Conservation (phyloP, 2,329 filamentous ascomycete genomes). For the Orbilia ellipsospora region DNA sequence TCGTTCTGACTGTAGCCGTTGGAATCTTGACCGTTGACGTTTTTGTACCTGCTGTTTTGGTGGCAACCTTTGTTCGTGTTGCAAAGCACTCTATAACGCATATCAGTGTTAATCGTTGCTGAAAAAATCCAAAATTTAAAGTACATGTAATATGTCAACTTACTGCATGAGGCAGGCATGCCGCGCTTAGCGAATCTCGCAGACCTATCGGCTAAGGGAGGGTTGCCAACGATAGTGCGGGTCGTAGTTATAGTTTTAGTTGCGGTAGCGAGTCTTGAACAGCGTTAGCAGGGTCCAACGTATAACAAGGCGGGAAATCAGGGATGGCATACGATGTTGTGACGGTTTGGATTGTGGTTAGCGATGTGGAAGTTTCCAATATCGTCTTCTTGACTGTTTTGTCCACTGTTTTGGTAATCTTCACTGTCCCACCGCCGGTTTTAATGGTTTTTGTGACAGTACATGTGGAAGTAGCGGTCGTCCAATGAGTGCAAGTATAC, state of each 20-base stretch:
- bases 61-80: not conserved
- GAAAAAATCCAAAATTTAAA: no score
- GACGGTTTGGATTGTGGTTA: not conserved
- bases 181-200: not conserved
- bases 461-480: constrained; percentile 2
- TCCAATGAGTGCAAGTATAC: constrained; percentile 4
- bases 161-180: not conserved
- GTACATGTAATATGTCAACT: not conserved
- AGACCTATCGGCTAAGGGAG: not conserved
- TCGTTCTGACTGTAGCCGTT: not conserved
- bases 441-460: not conserved
- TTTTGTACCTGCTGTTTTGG: not conserved
- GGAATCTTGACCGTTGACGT: constrained; percentile 4
- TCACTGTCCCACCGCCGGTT: not conserved
- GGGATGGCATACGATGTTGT: constrained; percentile 5
- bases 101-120: not conserved
- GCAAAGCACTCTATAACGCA: constrained; percentile 1
- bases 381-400: constrained; percentile 1
- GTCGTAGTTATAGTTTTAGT: constrained; percentile 2
- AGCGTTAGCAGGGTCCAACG: not conserved
- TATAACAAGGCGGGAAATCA: no score
- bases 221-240: not conserved
- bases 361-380: not conserved
- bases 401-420: not conserved
- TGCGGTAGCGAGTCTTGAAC: not conserved